Evolutionary conservation across 78 protist species (phyloP).

Genomic region (Pigoraptor vietnamica): DNA sequence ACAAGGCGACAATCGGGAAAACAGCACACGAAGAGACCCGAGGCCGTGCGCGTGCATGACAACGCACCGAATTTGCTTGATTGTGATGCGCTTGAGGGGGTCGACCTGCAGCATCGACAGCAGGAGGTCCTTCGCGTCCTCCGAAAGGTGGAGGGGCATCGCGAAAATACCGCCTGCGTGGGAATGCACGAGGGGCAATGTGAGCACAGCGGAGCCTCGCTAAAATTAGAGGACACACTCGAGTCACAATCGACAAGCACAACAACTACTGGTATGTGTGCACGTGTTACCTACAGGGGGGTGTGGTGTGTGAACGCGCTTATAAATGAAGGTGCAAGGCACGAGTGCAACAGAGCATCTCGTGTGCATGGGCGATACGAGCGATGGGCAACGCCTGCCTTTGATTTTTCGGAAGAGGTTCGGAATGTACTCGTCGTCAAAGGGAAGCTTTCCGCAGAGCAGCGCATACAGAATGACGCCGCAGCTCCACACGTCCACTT

Average conservation of each 20-base stretch:
- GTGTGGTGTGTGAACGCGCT: no score
- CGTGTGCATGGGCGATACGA: no score
- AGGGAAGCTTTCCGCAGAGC: conserved; percentile 92
- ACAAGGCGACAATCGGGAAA: no score
- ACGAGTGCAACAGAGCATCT: not conserved
- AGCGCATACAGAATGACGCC: conserved; percentile 86
- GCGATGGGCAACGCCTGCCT: conserved; percentile 38
- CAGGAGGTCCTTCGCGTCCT: conserved; percentile 76
- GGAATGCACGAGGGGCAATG: no score
- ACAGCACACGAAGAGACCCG: not conserved
- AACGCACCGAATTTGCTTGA: conserved; percentile 65
- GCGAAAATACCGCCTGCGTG: conserved; percentile 66
- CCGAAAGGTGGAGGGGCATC: conserved; percentile 75
- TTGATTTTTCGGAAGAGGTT: conserved; percentile 89
- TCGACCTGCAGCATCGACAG: conserved; percentile 90
- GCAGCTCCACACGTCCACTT: conserved; percentile 88
- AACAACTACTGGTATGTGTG: no score
- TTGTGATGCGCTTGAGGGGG: conserved; percentile 88
- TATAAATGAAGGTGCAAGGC: not conserved
- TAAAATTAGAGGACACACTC: no score
- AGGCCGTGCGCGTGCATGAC: not conserved
- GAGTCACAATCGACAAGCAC: no score
- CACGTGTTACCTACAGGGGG: no score
- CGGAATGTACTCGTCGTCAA: conserved; percentile 96
- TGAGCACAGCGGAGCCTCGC: no score